Conservation (phyloP, 1,284 basidiomycete species). For the Tetrapyrgos nigripes region DNA sequence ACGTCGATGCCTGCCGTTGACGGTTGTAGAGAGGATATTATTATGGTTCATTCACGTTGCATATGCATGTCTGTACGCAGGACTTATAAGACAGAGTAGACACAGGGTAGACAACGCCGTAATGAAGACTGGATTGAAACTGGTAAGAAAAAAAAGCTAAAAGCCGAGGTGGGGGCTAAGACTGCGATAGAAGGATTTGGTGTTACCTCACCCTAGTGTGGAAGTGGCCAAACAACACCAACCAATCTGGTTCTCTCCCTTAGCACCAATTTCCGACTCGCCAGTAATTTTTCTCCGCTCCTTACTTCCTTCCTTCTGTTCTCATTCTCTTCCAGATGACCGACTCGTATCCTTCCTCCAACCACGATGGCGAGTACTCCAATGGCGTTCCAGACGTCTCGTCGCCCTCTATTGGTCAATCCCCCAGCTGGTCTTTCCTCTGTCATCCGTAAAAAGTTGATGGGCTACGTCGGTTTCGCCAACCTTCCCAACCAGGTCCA, state of each 20-base stretch:
- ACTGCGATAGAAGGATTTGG: background rate
- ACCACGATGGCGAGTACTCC: conserved; percentile 66
- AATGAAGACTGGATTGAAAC: conserved; percentile 8
- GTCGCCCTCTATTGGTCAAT: conserved; percentile 59
- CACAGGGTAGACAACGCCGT: background rate
- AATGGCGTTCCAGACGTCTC: conserved; percentile 68
- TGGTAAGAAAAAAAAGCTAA: conserved; percentile 7
- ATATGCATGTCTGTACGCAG: conserved; percentile 4
- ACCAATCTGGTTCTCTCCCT: conserved; percentile 42
- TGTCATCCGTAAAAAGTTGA: conserved; percentile 90
- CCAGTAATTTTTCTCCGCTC: conserved; percentile 48
- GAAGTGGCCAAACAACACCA: conserved; percentile 28
- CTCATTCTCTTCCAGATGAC: conserved; percentile 59
- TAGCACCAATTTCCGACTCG: conserved; percentile 36
- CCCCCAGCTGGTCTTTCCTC: conserved; percentile 50
- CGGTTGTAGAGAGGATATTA: conserved; percentile 14
- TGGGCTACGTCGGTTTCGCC: conserved; percentile 85
- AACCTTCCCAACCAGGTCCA: conserved; percentile 98
- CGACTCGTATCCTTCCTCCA: conserved; percentile 72
- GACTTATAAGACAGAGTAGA: background rate
- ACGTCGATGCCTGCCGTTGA: conserved; percentile 36
- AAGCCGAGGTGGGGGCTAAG: background rate
- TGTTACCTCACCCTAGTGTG: conserved; percentile 6
- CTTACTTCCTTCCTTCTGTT: conserved; percentile 30
- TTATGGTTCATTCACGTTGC: conserved; percentile 9